These are phyloP conservation scores for Mycosphaerella sp. DNA, from an alignment of 2,329 filamentous ascomycete genomes.

Conservation along the genomic window DNA sequence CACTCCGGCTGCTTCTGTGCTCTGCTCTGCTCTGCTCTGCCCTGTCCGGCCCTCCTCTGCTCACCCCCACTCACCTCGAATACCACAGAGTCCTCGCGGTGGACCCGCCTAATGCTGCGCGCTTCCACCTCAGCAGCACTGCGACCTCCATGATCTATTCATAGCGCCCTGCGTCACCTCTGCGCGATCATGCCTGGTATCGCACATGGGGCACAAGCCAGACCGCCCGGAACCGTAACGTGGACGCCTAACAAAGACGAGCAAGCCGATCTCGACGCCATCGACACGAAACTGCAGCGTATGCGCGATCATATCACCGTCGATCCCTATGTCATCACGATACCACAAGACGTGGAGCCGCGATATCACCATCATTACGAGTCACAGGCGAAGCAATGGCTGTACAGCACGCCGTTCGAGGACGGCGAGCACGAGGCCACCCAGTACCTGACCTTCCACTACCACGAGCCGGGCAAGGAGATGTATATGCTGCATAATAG, in stretches of 20 bases:
- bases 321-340: slow-evolving; percentile 44
- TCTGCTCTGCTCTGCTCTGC: no score
- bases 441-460: slow-evolving; percentile 58
- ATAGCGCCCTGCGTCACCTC: background rate
- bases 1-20: background rate
- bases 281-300: slow-evolving; percentile 40
- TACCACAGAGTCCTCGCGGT: background rate
- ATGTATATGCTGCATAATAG: slow-evolving; percentile 29
- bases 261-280: slow-evolving; percentile 34
- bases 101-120: slow-evolving; percentile 5
- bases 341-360: slow-evolving; percentile 40
- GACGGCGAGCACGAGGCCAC: slow-evolving; percentile 50
- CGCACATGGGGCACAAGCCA: slow-evolving; percentile 15
- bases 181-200: slow-evolving; percentile 16
- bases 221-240: slow-evolving; percentile 7
- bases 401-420: slow-evolving; percentile 48
- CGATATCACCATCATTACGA: slow-evolving; percentile 40
- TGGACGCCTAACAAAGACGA: slow-evolving; percentile 25
- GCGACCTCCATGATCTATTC: slow-evolving; percentile 9
- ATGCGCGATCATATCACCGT: slow-evolving; percentile 39
- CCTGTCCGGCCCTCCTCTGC: no score
- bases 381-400: slow-evolving; percentile 38
- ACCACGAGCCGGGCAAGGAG: slow-evolving; percentile 47
- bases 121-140: background rate
- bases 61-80: background rate